Base-by-base conservation (phyloP, 345 rosid genomes). In the Brassica nigra region DNA sequence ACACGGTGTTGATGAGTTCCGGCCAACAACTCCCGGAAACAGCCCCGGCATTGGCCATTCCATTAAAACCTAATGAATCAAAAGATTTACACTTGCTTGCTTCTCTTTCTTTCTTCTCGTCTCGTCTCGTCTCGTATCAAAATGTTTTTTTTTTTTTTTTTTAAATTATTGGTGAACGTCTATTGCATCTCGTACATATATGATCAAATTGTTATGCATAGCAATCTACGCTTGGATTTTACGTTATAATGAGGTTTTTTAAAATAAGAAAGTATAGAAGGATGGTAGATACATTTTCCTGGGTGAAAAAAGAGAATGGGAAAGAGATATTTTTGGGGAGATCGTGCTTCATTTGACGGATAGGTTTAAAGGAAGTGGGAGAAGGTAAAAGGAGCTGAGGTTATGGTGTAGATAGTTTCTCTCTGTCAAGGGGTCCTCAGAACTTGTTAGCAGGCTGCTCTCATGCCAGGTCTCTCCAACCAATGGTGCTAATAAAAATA, bases 1-100 rank as follows among this genome's bases (percentile, higher is more conserved):
- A 71, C 12, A 82, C 39, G 68, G 42, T 15, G 76, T 80, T n/a
- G 83, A 83, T 75, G 84, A 75, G 73, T 85, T 85, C 81, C 78
- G 86, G 74, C 87, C 87, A 15, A 85, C 87, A 59, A 52, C 74
- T 58, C 78, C 76, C 2, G 83, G 83, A 33, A 76, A 76, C 47
- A 76, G 80, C 64, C 83, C 81, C 16, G 76, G 83, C 70, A 68
- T 83, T 55, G 80, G 80, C n/a, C 80, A 80, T 55, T 68, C 66
- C 68, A 75, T 71, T 28, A 75, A 55, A 66, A 71, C 64, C 14
- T 80, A 49, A 75, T 4, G 9, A 42, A 18, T 63, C 55, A 10
- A 42, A 11, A 42, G 52, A 11, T 42, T 3, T 42, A 42, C 52
- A 42, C 55, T 12, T n/a, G 55, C 16, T 12, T 47, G 16, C 55